Evolutionary conservation across 495 filamentous ascomycete species (phyloP), one percentile per base, ranked within the genome.

Genomic region (Penicillium chermesinum): DNA sequence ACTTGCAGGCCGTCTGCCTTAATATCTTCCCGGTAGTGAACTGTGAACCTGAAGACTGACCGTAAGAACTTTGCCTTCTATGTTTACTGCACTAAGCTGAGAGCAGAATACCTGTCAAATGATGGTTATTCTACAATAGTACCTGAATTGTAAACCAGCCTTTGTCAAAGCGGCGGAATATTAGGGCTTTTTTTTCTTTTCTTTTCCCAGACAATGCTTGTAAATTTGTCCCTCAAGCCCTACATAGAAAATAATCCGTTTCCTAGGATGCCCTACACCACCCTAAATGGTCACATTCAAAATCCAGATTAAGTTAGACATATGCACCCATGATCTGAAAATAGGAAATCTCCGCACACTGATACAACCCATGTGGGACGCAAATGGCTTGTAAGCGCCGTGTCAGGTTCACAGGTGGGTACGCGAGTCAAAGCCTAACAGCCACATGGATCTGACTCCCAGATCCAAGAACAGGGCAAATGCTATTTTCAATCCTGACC

Each of bases 361-460:
- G 58, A 55, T 36, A 53, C 55, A 48, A 10, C 30, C 17, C 16
- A 13, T 38, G 59, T 52, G 49, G 43, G 44, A 62, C 55, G 50
- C 53, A 54, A 57, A 57, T 54, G 52, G 48, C 40, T 35, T 20
- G 21, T 59, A 59, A 59, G 55, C 59, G 59, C 59, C 53, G 33
- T 43, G 3, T 30, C 12, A 4, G 4, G 25, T 30, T 30, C 25
- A 30, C 25, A 4, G 25, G 25, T 30, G 25, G 25, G 10, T 30
- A 30, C 25, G 25, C 25, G 25, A 30, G 25, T 30, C 25, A 30
- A 30, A 10, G 10, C 10, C 25, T 5, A 30, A 30, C 25, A 10
- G 25, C 25, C 25, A 10, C 25, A 13, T 12, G 21, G 30, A 18
- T 32, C 30, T 38, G 27, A n/a, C 20, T 47, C 15, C 38, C 5